Percentiles rank a stretch among this genome's conserved stretches.
These are phyloP conservation scores for Melaleuca alternifolia DNA, from an alignment of 345 rosid species.

Conservation along the genomic window DNA sequence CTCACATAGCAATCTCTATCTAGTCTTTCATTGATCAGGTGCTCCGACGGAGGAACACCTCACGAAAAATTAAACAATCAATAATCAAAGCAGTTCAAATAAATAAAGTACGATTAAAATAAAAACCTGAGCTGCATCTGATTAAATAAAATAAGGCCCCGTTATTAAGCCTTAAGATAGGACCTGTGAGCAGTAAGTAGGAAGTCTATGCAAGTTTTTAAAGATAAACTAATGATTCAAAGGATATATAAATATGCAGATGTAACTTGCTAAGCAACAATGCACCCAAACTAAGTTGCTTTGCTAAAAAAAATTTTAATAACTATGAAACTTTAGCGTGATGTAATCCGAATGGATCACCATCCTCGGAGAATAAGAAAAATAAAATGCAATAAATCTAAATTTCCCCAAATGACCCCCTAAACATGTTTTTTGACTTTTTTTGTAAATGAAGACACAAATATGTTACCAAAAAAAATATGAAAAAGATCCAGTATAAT, in stretches of 20 bases:
- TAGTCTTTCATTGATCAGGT: no score
- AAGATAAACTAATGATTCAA: neutral
- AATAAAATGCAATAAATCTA: neutral
- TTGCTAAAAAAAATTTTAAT: neutral
- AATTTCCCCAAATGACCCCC: neutral
- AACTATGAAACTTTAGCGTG: neutral
- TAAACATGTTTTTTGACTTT: neutral
- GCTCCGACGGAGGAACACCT: neutral
- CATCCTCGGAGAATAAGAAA: neutral
- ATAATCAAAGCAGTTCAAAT: neutral
- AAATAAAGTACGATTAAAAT: neutral
- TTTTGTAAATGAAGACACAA: neutral
- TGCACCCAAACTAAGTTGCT: neutral
- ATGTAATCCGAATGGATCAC: neutral
- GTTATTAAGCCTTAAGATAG: neutral
- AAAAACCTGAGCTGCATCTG: neutral
- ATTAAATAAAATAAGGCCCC: neutral
- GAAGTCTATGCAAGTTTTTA: neutral
- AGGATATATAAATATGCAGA: neutral
- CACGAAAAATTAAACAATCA: no score
- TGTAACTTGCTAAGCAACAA: neutral
- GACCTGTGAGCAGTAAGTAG: neutral
- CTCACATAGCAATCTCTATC: no score
- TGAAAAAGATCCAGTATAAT: neutral
- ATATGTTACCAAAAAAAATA: no score